Conservation (phyloP, 371 early-diverging fungal species). For the Mucor racemosus region DNA sequence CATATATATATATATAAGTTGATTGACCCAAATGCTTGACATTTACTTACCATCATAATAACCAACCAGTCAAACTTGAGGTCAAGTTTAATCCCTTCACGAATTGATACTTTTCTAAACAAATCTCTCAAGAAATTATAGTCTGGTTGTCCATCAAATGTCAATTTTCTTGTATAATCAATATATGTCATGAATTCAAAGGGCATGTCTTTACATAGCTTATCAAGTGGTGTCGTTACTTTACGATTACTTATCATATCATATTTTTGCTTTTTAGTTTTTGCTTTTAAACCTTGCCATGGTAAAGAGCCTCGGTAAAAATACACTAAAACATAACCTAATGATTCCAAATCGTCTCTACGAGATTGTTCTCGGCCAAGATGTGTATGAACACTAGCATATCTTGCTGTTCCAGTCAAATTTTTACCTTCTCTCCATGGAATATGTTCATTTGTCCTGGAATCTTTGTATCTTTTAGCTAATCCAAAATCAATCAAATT, state of each 20-base stretch:
- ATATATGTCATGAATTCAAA: constrained; percentile 92
- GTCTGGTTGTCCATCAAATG: constrained; percentile 98
- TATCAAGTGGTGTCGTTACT: constrained; percentile 91
- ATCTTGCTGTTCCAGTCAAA: constrained; percentile 98
- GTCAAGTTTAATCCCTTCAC: constrained; percentile 89
- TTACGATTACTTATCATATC: constrained; percentile 98
- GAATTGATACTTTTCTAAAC: constrained; percentile 88
- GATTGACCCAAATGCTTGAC: too few species aligned
- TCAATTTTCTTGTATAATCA: constrained; percentile 90
- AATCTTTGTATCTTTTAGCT: constrained; percentile 96
- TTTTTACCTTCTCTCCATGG: constrained; percentile 96
- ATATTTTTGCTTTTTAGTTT: constrained; percentile 97
- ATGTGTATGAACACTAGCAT: constrained; percentile 98
- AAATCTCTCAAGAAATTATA: constrained; percentile 93
- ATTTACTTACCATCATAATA: constrained; percentile 9
- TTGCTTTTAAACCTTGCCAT: constrained; percentile 99
- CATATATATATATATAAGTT: too few species aligned
- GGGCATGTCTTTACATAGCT: constrained; percentile 93
- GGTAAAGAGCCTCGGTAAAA: constrained; percentile 97
- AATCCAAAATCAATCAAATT: constrained; percentile 99
- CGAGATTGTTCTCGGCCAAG: constrained; percentile 96
- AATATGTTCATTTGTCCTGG: constrained; percentile 94
- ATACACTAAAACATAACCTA: constrained; percentile 98
- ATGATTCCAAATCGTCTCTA: constrained; percentile 98
- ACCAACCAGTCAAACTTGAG: constrained; percentile 92